These are phyloP conservation scores for Saccharomyces paradoxus DNA, from an alignment of 805 yeast species.

Conservation along the genomic window DNA sequence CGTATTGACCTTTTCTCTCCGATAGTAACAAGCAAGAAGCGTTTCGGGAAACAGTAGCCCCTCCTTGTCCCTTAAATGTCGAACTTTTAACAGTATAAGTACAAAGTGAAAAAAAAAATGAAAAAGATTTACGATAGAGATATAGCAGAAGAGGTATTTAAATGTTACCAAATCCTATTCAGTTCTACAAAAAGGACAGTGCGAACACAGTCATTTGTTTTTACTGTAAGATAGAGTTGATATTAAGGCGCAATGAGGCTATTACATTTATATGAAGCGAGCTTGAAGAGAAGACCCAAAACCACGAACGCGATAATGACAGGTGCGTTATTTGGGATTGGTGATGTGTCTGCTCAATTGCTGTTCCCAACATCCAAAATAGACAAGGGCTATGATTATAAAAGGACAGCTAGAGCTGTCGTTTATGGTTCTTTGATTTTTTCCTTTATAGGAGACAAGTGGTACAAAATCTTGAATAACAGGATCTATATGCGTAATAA, in stretches of 20 bases:
- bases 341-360: slow-evolving; percentile 67
- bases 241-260: slow-evolving; percentile 1
- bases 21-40: not conserved
- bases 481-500: slow-evolving; percentile 34
- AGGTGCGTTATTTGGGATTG: slow-evolving; percentile 60
- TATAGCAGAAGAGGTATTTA: not conserved
- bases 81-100: not conserved
- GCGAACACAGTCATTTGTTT: not conserved
- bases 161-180: not conserved
- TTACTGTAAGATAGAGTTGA: not conserved
- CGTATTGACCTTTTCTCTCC: not conserved
- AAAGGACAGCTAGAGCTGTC: slow-evolving; percentile 55
- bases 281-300: slow-evolving; percentile 39
- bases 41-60: not conserved
- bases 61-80: not conserved
- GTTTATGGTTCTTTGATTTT: slow-evolving; percentile 67
- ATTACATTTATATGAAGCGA: slow-evolving; percentile 13
- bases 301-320: slow-evolving; percentile 48
- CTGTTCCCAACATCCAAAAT: slow-evolving; percentile 32
- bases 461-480: slow-evolving; percentile 51
- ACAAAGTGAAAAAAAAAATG: not conserved
- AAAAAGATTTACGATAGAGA: not conserved
- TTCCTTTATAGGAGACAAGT: slow-evolving; percentile 64
- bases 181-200: not conserved
- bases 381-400: slow-evolving; percentile 36